Conservation (phyloP, 2,329 filamentous ascomycete genomes). For the Diaporthe citrichinensis region DNA sequence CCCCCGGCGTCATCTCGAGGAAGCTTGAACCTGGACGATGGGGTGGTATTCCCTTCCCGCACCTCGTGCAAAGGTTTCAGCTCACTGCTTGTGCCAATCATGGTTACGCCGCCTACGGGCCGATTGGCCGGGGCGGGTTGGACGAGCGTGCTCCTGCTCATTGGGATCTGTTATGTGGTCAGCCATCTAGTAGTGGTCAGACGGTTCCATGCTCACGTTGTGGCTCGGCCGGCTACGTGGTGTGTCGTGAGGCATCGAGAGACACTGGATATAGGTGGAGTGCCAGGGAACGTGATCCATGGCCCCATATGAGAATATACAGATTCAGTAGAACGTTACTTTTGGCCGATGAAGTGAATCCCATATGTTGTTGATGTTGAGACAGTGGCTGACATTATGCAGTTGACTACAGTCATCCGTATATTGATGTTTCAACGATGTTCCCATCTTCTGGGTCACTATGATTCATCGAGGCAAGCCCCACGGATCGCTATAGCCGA, state of each 20-base stretch:
- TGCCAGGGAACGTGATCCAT: not conserved
- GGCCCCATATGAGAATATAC: not conserved
- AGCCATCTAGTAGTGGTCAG: not conserved
- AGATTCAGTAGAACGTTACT: slow-evolving; percentile 9
- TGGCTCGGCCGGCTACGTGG: slow-evolving; percentile 11
- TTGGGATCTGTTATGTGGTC: not conserved
- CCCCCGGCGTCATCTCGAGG: slow-evolving; percentile 18
- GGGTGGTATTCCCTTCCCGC: not conserved
- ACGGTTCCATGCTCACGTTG: not conserved
- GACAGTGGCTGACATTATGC: not conserved
- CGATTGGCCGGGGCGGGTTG: not conserved
- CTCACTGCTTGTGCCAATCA: not conserved
- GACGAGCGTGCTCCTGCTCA: not conserved
- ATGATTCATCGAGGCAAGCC: not conserved
- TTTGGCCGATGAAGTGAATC: not conserved
- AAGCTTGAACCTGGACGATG: slow-evolving; percentile 21
- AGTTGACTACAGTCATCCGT: not conserved
- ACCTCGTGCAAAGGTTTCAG: not conserved
- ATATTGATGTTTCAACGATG: not conserved
- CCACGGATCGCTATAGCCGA: not conserved
- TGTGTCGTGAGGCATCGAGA: not conserved
- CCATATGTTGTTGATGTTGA: not conserved
- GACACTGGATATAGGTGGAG: not conserved
- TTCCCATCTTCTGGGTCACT: not conserved
- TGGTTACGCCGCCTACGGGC: slow-evolving; percentile 9